Percentiles rank a stretch among this genome's conserved stretches.
Evolutionary conservation across 1,284 basidiomycete species (phyloP).

Genomic region (Clitocybe nebularis): DNA sequence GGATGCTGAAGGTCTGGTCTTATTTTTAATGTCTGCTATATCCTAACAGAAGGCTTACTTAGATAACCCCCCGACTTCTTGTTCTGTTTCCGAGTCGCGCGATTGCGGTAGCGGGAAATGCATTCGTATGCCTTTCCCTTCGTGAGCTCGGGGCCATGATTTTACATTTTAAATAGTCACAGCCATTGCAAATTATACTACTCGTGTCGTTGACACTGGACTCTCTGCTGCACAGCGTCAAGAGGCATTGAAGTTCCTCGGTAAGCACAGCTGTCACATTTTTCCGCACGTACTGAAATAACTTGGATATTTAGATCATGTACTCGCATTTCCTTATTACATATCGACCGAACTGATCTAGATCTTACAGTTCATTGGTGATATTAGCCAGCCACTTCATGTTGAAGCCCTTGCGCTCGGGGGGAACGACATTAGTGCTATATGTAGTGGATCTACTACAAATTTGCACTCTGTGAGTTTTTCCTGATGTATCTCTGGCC

Average conservation of each 20-base stretch:
- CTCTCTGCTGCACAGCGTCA: constrained; percentile 38
- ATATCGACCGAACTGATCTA: neutral
- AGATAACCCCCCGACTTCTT: constrained; percentile 47
- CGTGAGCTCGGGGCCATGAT: neutral
- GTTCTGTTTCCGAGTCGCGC: constrained; percentile 41
- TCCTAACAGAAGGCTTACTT: constrained; percentile 3
- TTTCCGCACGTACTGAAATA: neutral
- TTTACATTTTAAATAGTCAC: constrained; percentile 29
- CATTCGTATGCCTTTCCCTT: constrained; percentile 33
- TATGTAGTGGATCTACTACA: constrained; percentile 35
- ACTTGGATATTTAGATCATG: constrained; percentile 28
- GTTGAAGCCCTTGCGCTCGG: constrained; percentile 40
- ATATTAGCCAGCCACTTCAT: constrained; percentile 49
- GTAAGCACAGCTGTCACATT: constrained; percentile 17
- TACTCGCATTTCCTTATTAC: constrained; percentile 17
- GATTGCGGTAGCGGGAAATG: constrained; percentile 40
- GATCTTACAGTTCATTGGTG: constrained; percentile 41
- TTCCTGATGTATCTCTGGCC: constrained; percentile 1
- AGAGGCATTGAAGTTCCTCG: constrained; percentile 50
- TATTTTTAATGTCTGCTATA: neutral
- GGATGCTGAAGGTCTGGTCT: constrained; percentile 40
- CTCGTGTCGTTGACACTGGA: constrained; percentile 39
- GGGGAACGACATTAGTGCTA: constrained; percentile 39
- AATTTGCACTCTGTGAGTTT: constrained; percentile 47
- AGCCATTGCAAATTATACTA: constrained; percentile 54